phyloP scores from a whole-genome alignment of 2,329 filamentous ascomycete species.

The Hypoxylon sp. region DNA sequence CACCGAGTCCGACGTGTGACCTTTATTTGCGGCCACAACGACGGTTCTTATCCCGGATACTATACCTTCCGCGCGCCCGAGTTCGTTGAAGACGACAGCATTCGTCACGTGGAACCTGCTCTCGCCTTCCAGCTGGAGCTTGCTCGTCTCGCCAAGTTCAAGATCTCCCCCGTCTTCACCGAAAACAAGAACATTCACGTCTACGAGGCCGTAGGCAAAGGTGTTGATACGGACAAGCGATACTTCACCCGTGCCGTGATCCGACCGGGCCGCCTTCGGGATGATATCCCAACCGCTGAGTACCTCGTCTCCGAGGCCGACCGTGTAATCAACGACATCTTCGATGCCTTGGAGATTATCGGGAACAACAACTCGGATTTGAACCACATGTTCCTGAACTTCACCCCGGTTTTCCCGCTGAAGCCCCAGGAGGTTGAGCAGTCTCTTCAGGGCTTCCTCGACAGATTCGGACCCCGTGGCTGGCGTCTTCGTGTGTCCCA shows the following conservation, averaged over 20 bases:
- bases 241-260: conserved; percentile 98
- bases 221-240: conserved; percentile 93
- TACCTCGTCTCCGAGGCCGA: conserved; percentile 98
- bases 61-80: conserved; percentile 95
- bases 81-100: conserved; percentile 91
- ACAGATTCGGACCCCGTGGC: conserved; percentile 91
- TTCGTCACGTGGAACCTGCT: conserved; percentile 95
- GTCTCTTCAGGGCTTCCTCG: conserved; percentile 92
- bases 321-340: conserved; percentile 94
- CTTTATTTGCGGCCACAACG: conserved; percentile 94
- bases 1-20: conserved; percentile 88
- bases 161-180: conserved; percentile 97
- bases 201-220: conserved; percentile 95
- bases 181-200: conserved; percentile 99
- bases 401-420: conserved; percentile 94
- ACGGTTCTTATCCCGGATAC: conserved; percentile 95
- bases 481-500: conserved; percentile 97
- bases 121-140: conserved; percentile 99
- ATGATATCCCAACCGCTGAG: conserved; percentile 98
- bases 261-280: conserved; percentile 88
- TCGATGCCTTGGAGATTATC: conserved; percentile 97
- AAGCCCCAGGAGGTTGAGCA: conserved; percentile 89
- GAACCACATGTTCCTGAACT: conserved; percentile 99
- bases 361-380: conserved; percentile 99
- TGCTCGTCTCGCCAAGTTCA: conserved; percentile 91